These are phyloP conservation scores for Verticillium alfalfae DNA, from an alignment of 2,329 filamentous ascomycete species.

Conservation along the genomic window DNA sequence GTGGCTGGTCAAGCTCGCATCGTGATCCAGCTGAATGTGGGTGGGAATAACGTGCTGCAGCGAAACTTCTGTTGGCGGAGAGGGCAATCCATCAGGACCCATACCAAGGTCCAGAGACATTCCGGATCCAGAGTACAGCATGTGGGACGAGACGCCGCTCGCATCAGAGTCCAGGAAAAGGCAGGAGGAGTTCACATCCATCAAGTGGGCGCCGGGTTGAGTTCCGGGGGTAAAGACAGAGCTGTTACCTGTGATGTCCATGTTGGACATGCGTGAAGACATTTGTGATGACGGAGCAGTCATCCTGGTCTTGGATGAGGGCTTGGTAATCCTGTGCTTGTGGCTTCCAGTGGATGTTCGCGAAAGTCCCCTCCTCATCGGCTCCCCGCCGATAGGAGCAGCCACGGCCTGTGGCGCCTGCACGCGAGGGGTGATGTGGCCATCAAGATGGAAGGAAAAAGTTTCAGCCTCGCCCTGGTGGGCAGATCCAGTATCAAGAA, in stretches of 20 bases:
- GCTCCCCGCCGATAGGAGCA: conserved; percentile 24
- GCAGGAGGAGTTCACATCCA: conserved; percentile 46
- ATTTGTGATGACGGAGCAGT: conserved; percentile 41
- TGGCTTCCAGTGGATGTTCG: conserved; percentile 38
- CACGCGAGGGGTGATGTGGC: conserved; percentile 49
- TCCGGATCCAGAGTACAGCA: conserved; percentile 42
- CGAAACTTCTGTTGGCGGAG: conserved; percentile 33
- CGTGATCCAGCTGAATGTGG: conserved; percentile 50
- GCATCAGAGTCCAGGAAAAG: conserved; percentile 44
- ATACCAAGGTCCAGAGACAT: conserved; percentile 40
- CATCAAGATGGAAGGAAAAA: conserved; percentile 39
- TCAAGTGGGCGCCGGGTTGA: conserved; percentile 29
- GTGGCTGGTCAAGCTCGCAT: conserved; percentile 39
- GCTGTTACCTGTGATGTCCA: conserved; percentile 48
- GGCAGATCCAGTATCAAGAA: conserved; percentile 43
- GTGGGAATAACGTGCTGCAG: conserved; percentile 49
- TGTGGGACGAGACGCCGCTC: conserved; percentile 39
- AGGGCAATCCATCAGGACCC: conserved; percentile 35
- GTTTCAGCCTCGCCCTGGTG: conserved; percentile 50
- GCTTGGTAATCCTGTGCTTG: conserved; percentile 37
- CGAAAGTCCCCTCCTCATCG: conserved; percentile 39
- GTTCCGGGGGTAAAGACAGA: conserved; percentile 32
- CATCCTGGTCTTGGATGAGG: conserved; percentile 35
- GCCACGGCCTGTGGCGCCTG: conserved; percentile 26
- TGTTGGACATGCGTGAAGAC: conserved; percentile 42